These are phyloP conservation scores for Waitea zeae DNA, from an alignment of 1,284 basidiomycete genomes.

Conservation along the genomic window DNA sequence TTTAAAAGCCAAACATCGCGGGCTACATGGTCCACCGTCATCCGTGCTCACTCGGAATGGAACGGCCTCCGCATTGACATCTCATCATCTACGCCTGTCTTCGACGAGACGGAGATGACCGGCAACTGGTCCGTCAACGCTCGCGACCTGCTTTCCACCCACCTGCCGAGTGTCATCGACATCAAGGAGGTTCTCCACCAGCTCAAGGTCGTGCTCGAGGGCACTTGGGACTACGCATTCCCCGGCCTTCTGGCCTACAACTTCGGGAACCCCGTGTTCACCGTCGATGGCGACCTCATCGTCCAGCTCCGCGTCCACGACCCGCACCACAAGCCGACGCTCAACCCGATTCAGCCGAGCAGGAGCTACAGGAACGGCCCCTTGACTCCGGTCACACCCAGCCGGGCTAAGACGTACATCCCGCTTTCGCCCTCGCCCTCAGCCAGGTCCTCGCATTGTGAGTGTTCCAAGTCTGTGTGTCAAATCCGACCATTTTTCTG, in stretches of 20 bases:
- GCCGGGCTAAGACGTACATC: too few species aligned
- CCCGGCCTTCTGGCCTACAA: constrained; percentile 11
- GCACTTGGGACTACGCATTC: constrained; percentile 14
- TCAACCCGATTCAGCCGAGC: too few species aligned
- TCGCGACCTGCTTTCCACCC: constrained; percentile 8
- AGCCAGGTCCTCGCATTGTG: too few species aligned
- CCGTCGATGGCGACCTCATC: constrained; percentile 14
- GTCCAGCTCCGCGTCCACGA: constrained; percentile 11
- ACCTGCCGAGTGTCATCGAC: constrained; percentile 11
- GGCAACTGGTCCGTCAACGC: constrained; percentile 5
- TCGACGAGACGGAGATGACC: constrained; percentile 6
- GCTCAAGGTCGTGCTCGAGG: constrained; percentile 13
- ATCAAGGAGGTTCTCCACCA: constrained; percentile 10
- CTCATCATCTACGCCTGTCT: constrained; percentile 8
- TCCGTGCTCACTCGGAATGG: constrained; percentile 8
- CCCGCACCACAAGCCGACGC: neutral
- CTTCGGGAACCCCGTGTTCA: constrained; percentile 16
- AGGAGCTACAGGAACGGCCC: too few species aligned
- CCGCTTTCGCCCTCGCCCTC: too few species aligned
- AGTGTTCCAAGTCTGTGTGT: too few species aligned
- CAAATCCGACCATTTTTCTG: too few species aligned
- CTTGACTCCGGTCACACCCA: too few species aligned
- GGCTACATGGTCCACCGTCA: constrained; percentile 8
- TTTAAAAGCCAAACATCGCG: constrained; percentile 8
- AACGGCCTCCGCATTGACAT: constrained; percentile 9